Evolutionary conservation across 768 basidiomycete species (phyloP), one percentile per base, ranked within the genome.

Genomic region (Naganishia friedmannii): DNA sequence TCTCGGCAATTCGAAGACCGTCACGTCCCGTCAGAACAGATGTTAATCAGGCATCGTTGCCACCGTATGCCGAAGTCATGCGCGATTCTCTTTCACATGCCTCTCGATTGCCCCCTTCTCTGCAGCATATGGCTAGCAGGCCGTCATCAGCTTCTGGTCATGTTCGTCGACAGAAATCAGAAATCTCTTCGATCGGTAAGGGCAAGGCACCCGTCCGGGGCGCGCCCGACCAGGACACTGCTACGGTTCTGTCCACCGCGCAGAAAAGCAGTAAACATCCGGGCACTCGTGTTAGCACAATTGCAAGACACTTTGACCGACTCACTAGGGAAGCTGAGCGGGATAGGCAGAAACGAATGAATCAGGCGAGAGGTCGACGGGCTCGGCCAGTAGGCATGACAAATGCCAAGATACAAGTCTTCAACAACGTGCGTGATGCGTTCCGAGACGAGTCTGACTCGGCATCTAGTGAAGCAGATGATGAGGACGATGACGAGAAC

Each of bases 321-420:
- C 85, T 96, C 37, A 78, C 80, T 19, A 76, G 81, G 3, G 86
- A 84, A 45, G 86, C 88, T 2, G 92, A 87, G 75, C 86, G 88
- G 23, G 81, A 82, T 26, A 72, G 80, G 2, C 78, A 78, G 68
- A 80, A 80, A 67, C 87, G 90, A 28, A 91, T 95, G 76, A 86
- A 88, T n/a, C 87, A 93, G 66, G 90, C 93, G 76, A 87, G 92
- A 45, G 90, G 90, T 13, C 89, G 88, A 73, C 87, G 90, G 54
- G 90, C 92, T 23, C 89, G 95, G 37, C 95, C 96, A 15, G 92
- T 98, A 17, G 90, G 90, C 23, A 89, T 89, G 29, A 89, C 93
- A 19, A 87, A 88, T 54, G 93, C 92, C 19, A 92, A 88, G 75
- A 91, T 95, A 0, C 88, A 93, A 77, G 86, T 96, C 37, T 85